A percentile compares a stretch with the other conserved stretches of the same genome.
phyloP scores from a whole-genome alignment of 352 stramenopile genomes.

The Peronospora belbahrii region DNA sequence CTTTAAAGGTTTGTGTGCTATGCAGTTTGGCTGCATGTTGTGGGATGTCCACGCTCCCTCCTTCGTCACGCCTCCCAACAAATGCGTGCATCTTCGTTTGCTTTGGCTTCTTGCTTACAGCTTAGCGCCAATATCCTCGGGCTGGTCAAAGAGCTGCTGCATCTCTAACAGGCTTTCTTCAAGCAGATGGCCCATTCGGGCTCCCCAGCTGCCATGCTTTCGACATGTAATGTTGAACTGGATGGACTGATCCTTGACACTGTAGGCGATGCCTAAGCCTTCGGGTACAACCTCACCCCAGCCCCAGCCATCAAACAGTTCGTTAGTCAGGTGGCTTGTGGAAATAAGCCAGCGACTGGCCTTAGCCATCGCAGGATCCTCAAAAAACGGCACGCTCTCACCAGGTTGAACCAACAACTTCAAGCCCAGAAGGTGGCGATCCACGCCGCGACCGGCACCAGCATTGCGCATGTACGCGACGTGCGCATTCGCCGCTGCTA shows the following conservation, averaged over 20 bases:
- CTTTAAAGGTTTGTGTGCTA: not conserved
- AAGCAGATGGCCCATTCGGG: conserved; percentile 62
- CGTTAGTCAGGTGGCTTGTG: conserved; percentile 75
- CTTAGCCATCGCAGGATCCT: conserved; percentile 55
- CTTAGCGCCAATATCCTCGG: conserved; percentile 30
- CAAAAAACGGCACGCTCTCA: conserved; percentile 60
- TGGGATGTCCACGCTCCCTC: no score
- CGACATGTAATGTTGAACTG: conserved; percentile 82
- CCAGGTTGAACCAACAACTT: conserved; percentile 41
- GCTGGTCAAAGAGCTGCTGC: conserved; percentile 49
- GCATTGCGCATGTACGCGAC: conserved; percentile 70
- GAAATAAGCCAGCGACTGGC: conserved; percentile 74
- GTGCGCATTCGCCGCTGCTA: conserved; percentile 37
- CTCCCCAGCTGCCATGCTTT: conserved; percentile 37
- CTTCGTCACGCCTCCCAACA: not conserved
- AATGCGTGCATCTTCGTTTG: not conserved
- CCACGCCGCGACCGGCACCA: conserved; percentile 77
- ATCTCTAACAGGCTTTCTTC: conserved; percentile 76
- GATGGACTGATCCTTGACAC: conserved; percentile 68
- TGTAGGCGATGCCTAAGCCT: conserved; percentile 74
- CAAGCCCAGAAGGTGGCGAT: conserved; percentile 92
- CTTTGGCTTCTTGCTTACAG: conserved; percentile 15
- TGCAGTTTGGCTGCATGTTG: no score
- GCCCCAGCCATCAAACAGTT: conserved; percentile 77
- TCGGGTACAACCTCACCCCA: conserved; percentile 79